Conservation (phyloP, 768 basidiomycete species). For the Suillus variegatus region DNA sequence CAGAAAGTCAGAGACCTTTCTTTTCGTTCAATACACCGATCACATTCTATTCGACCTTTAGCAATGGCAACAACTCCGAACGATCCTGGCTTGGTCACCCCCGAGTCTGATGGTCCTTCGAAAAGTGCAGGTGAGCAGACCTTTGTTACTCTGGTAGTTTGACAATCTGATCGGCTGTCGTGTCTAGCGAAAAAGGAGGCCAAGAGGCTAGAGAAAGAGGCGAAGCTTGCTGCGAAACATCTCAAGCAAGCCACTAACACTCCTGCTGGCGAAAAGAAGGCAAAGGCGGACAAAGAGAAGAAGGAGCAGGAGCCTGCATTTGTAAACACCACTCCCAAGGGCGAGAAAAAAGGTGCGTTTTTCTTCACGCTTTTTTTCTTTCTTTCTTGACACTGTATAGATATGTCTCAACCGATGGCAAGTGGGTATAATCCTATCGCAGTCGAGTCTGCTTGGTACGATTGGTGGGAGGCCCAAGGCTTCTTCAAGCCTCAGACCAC, state of each 20-base stretch:
- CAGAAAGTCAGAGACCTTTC: constrained; percentile 6
- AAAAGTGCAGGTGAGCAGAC: constrained; percentile 42
- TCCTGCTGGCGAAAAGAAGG: constrained; percentile 62
- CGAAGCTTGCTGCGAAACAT: constrained; percentile 71
- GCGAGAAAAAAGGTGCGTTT: constrained; percentile 87
- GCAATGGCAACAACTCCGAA: constrained; percentile 6
- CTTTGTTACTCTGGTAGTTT: not conserved
- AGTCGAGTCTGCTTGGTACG: constrained; percentile 95
- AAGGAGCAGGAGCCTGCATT: constrained; percentile 72
- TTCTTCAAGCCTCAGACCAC: constrained; percentile 81
- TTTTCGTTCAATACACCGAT: not conserved
- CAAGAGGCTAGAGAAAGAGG: constrained; percentile 77
- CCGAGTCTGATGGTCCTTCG: constrained; percentile 23
- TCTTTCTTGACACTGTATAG: constrained; percentile 39
- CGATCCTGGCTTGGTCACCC: constrained; percentile 1
- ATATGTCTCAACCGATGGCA: constrained; percentile 85
- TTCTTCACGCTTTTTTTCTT: not conserved
- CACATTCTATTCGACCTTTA: not conserved
- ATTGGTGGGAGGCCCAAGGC: constrained; percentile 93
- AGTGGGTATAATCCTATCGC: constrained; percentile 94
- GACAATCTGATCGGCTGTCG: constrained; percentile 6
- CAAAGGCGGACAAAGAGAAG: constrained; percentile 73
- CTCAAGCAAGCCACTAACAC: constrained; percentile 41
- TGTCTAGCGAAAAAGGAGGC: constrained; percentile 80
- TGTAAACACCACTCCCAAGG: constrained; percentile 86